A percentile compares a stretch with the other conserved stretches of the same genome.
Evolutionary conservation across 257 asterid genomes (phyloP).

Genomic region (Leonotis leonurus): DNA sequence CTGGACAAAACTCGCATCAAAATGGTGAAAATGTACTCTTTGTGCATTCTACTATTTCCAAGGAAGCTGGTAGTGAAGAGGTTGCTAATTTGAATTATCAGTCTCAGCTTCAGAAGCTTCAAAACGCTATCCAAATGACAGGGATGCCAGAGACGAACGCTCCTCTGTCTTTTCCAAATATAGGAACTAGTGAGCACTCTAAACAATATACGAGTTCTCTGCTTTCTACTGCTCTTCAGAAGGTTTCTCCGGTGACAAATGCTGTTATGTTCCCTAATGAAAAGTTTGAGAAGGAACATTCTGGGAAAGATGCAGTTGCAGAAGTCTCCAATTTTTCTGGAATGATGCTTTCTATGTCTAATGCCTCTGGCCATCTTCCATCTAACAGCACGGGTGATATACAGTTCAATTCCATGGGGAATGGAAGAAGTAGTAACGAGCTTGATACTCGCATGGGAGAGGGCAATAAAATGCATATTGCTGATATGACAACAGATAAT

Average conservation of each 20-base stretch:
- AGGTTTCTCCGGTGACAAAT: slow-evolving; percentile 20
- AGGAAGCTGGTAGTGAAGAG: slow-evolving; percentile 21
- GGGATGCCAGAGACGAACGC: slow-evolving; percentile 32
- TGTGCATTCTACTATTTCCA: slow-evolving; percentile 30
- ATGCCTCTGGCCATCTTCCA: slow-evolving; percentile 16
- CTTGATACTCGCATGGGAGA: slow-evolving; percentile 30
- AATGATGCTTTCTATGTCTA: slow-evolving; percentile 18
- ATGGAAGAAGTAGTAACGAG: slow-evolving; percentile 24
- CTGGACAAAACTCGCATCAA: slow-evolving; percentile 40
- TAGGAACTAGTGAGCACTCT: slow-evolving; percentile 30
- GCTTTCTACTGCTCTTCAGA: slow-evolving; percentile 19
- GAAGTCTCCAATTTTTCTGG: slow-evolving; percentile 25
- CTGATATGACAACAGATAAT: slow-evolving; percentile 21
- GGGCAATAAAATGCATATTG: slow-evolving; percentile 25
- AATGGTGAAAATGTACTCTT: slow-evolving; percentile 28
- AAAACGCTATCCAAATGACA: slow-evolving; percentile 28
- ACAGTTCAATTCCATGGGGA: slow-evolving; percentile 24
- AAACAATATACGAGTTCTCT: slow-evolving; percentile 30
- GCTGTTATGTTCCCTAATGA: slow-evolving; percentile 27
- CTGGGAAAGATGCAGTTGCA: slow-evolving; percentile 28
- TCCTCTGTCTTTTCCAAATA: slow-evolving; percentile 27
- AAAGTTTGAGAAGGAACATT: slow-evolving; percentile 33
- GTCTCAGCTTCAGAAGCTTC: slow-evolving; percentile 31
- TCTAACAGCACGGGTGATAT: too few relatives aligned
- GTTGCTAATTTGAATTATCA: slow-evolving; percentile 25